Conservation (phyloP, 139 green algal genomes). For the Gonium pectorale region DNA sequence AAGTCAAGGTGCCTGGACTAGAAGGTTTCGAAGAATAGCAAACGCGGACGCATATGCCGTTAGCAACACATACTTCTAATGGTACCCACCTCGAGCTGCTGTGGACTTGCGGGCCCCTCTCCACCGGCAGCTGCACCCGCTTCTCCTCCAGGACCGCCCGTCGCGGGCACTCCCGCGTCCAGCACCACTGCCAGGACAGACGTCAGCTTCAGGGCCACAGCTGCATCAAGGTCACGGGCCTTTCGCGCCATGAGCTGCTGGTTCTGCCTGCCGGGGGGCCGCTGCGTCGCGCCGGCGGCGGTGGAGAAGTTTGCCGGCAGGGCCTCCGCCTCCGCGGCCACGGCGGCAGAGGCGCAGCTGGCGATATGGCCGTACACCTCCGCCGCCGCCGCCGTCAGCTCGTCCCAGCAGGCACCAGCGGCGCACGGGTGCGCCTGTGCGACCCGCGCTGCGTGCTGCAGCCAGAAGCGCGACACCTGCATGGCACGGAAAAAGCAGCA, state of each 20-base stretch:
- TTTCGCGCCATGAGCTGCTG: background rate
- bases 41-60: too few relatives aligned
- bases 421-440: slow-evolving; percentile 14
- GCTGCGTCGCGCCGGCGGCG: background rate
- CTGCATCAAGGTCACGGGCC: background rate
- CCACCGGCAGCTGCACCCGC: background rate
- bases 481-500: background rate
- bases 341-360: background rate
- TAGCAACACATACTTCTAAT: too few relatives aligned
- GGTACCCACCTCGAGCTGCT: slow-evolving; percentile 17
- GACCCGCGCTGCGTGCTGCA: slow-evolving; percentile 11
- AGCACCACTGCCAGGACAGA: slow-evolving; percentile 14
- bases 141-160: background rate
- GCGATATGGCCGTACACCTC: slow-evolving; percentile 20
- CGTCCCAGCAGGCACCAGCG: slow-evolving; percentile 14
- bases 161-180: background rate
- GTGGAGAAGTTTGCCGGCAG: too few relatives aligned
- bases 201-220: background rate
- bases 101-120: background rate
- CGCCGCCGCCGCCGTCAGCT: background rate
- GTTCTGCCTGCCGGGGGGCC: background rate
- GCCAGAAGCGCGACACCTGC: slow-evolving; percentile 25
- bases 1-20: too few relatives aligned
- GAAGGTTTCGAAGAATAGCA: too few relatives aligned
- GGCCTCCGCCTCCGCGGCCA: too few relatives aligned